Percentiles rank a stretch among this genome's conserved stretches.
Conservation (phyloP, 805 yeast genomes). For the Alloascoidea hylecoeti region DNA sequence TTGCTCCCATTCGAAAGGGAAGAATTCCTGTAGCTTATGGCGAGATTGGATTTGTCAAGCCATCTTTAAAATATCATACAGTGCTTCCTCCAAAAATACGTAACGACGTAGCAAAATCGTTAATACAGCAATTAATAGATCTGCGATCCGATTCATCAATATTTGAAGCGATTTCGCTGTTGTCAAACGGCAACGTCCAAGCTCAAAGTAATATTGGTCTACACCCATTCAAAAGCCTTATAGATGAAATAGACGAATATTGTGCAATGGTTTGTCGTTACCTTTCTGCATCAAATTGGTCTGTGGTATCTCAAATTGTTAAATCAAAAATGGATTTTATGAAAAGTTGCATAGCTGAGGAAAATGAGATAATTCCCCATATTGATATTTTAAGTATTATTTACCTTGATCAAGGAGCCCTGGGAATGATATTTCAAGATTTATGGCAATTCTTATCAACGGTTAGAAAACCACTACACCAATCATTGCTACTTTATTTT, state of each 20-base stretch:
- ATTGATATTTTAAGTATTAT: neutral
- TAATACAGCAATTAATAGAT: neutral
- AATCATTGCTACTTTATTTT: neutral
- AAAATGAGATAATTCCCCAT: neutral
- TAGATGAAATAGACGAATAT: neutral
- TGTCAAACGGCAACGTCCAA: neutral
- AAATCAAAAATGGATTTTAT: neutral
- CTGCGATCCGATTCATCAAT: neutral
- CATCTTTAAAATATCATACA: neutral
- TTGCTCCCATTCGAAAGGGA: neutral
- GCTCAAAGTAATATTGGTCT: neutral
- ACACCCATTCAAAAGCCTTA: neutral
- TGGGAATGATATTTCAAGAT: neutral
- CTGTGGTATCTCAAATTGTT: neutral
- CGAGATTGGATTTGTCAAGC: neutral
- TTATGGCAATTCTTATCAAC: neutral
- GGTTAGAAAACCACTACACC: neutral
- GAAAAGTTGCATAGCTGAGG: neutral
- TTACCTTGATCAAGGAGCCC: neutral
- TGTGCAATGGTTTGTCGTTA: neutral
- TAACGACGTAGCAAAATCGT: neutral
- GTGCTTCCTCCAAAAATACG: neutral
- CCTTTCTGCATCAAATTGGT: neutral
- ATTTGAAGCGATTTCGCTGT: neutral
- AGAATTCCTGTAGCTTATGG: neutral